Base-by-base conservation (phyloP, 306 rosid species). In the Dryas drummondii region DNA sequence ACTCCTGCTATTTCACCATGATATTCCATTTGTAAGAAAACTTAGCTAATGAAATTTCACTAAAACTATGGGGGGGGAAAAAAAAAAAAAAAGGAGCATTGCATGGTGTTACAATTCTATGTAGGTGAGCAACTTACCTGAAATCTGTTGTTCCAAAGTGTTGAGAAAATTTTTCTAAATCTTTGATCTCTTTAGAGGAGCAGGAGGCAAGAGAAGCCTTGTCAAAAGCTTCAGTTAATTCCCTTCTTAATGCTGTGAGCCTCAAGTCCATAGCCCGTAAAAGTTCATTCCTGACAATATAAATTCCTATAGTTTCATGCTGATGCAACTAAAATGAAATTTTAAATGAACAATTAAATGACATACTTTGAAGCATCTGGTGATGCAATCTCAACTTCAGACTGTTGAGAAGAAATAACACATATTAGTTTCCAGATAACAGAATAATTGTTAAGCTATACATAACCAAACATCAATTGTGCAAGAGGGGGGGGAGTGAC, bases 241-340 rank as follows among this genome's bases (percentile, higher is more conserved):
- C 89, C 72, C 68, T 77, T 56, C 83, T 88, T 76, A 91, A 79
- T 66, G 97, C 97, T 45, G 79, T 80, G 26, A 94, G 84, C 89
- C 98, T 88, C 84, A 90, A 86, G 79, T 90, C 97, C 90, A 94
- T 85, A 75, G 98, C 97, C 81, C 88, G 91, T 88, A 94, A 75
- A 62, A 94, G 86, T 73, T 91, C 96, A 46, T 88, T 91, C 88
- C 97, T 94, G 91, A 45, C 48, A 80, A 79, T 73, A 88, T 68
- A 87, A 66, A 60, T 80, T 74, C 86, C 79, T 81, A 73, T 76
- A 52, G 65, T 59, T 77, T 80, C 82, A 67, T 55, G 77, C 71
- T 65, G 71, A 68, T 49, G 77, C 79, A 84, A 66, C 71, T 66
- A 80, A 46, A 79, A 37, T 22, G 15, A 68, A 60, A 61, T 16